Base-by-base conservation (phyloP, 139 green algal species). In the Parachlorella kessleri region DNA sequence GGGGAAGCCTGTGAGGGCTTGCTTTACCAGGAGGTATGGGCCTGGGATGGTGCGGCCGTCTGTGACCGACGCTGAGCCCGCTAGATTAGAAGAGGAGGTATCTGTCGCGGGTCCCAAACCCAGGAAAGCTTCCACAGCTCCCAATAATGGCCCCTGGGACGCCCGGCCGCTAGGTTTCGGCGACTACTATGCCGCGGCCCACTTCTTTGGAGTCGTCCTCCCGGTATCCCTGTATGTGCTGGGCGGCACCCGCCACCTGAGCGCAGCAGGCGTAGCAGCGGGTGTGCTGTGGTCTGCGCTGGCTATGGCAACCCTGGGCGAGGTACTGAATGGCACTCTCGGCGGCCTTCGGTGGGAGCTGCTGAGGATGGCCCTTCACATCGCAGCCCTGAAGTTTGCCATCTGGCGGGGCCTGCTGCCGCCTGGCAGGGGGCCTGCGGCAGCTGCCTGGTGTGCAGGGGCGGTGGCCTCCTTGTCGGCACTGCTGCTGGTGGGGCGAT, bases 71-170 rank as follows among this genome's bases (percentile, higher is more conserved):
- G 73, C 73, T 0, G 40, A 80, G 64, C 42, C 68, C n/a, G 35
- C 18, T 5, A 41, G 48, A 40, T 6, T 28, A 3, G 1, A 28
- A 1, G 40, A 35, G 30, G 59, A n/a, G 33, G n/a, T n/a, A n/a
- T n/a, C n/a, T n/a, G n/a, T n/a, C n/a, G n/a, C n/a, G n/a, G n/a
- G n/a, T n/a, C n/a, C n/a, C n/a, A n/a, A n/a, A n/a, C n/a, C n/a
- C n/a, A n/a, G n/a, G n/a, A n/a, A n/a, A n/a, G n/a, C n/a, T n/a
- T n/a, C n/a, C n/a, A n/a, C n/a, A n/a, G n/a, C n/a, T n/a, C n/a
- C n/a, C n/a, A n/a, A n/a, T n/a, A n/a, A n/a, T n/a, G n/a, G 67
- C 41, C 75, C 75, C 23, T 80, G 75, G 75, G 75, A 80, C 41
- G 28, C n/a, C 7, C 75, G 75, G 24, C 64, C 75, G 40, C 75